Base-by-base conservation (phyloP, 768 basidiomycete species). In the Tulasnella sp. region DNA sequence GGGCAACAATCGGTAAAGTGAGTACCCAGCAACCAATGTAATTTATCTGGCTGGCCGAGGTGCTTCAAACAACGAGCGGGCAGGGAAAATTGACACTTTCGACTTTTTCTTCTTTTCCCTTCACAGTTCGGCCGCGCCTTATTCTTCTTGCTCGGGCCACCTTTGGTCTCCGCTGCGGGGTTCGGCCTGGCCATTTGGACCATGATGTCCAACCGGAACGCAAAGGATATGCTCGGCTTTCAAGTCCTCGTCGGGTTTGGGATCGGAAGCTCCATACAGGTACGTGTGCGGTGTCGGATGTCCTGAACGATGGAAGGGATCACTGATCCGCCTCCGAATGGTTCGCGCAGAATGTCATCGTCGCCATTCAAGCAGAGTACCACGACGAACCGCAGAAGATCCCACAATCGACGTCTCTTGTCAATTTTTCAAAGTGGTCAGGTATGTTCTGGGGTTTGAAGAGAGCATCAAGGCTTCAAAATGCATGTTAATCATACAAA, bases 161-260 rank as follows among this genome's bases (percentile, higher is more conserved):
- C 71, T 71, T 61, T 67, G 38, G 34, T 73, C 42, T 58, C 65
- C 17, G 64, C 66, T 24, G 63, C 71, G 52, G 73, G 70, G 38
- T 66, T 67, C 38, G 72, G 71, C 24, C 63, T 73, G 10, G 61
- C 71, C 55, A 71, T 59, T 24, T 57, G 60, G 60, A 4, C 10
- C 34, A 27, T 57, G 30, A 60, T 43, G 19, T 60, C 30, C 10
- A 25, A 34, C 10, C 38, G 25, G n/a, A 5, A 12, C 17, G 4
- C 31, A 15, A 4, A 59, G 0, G 42, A 66, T 48, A 61, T 72
- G 27, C 64, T 69, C 51, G 72, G 73, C 1, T 72, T 60, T 65
- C 72, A 74, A 61, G 71, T 73, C 62, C 65, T 75, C 15, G 60
- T 67, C 24, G 73, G 73, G 11, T 62, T 71, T 34, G 73, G 73